Evolutionary conservation across 345 rosid genomes (phyloP).

Genomic region (Gossypium stocksii): DNA sequence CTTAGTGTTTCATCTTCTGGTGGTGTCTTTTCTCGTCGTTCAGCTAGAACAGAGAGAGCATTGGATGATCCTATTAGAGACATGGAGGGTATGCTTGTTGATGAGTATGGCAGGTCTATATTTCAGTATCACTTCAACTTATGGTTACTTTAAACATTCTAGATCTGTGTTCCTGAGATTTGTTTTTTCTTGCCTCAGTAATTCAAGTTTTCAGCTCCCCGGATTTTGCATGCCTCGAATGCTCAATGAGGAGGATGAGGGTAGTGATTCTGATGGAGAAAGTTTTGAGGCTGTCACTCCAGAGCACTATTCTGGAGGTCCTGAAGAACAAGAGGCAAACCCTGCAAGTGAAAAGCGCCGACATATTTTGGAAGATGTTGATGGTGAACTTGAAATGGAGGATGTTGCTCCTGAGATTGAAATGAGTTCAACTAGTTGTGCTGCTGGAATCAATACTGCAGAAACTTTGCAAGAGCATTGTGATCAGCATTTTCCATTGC

Average conservation of each 20-base stretch:
- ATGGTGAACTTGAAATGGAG: conserved; percentile 98
- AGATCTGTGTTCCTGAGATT: neutral
- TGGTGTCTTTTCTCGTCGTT: conserved; percentile 79
- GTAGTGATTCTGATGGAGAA: conserved; percentile 88
- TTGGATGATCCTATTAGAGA: conserved; percentile 96
- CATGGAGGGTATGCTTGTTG: conserved; percentile 98
- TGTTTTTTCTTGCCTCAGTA: conserved; percentile 48
- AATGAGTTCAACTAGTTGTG: conserved; percentile 29
- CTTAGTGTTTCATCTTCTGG: conserved; percentile 50
- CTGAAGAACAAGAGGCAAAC: conserved; percentile 39
- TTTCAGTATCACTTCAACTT: conserved; percentile 10
- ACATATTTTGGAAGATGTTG: conserved; percentile 86
- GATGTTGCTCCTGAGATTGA: conserved; percentile 87
- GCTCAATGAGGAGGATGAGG: conserved; percentile 71
- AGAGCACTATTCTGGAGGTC: conserved; percentile 49
- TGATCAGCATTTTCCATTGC: conserved; percentile 32
- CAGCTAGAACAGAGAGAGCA: conserved; percentile 88
- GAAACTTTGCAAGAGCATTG: conserved; percentile 32
- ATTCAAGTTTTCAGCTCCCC: conserved; percentile 92
- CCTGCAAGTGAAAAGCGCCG: conserved; percentile 53
- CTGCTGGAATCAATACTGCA: conserved; percentile 24
- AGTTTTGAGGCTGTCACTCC: conserved; percentile 97
- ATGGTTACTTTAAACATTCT: conserved; percentile 9
- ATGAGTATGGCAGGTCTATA: conserved; percentile 89
- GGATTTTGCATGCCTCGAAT: conserved; percentile 93